Conservation (phyloP, 306 rosid genomes). For the Mimosa pudica region DNA sequence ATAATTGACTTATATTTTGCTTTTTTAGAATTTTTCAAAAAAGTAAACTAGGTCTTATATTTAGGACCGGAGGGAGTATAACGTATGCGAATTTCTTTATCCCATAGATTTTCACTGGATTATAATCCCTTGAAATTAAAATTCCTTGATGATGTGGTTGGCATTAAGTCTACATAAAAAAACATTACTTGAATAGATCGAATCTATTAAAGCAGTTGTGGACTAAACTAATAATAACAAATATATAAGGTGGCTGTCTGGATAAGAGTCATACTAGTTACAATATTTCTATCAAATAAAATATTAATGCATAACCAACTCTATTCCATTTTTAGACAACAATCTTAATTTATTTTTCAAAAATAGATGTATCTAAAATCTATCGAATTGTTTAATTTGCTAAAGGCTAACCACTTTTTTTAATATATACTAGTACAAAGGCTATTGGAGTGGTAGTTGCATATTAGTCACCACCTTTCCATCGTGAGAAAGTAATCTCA, state of each 20-base stretch:
- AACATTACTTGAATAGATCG: background rate
- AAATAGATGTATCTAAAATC: background rate
- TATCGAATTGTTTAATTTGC: background rate
- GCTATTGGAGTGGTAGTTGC: slow-evolving; percentile 22
- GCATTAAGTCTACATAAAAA: background rate
- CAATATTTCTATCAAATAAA: background rate
- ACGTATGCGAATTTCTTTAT: background rate
- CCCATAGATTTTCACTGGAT: background rate
- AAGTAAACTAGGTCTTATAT: too few relatives aligned
- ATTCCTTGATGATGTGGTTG: background rate
- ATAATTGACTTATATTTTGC: too few relatives aligned
- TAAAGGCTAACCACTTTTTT: slow-evolving; percentile 38
- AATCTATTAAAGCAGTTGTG: background rate
- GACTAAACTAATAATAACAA: background rate
- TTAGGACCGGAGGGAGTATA: too few relatives aligned
- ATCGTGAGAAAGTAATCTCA: slow-evolving; percentile 44
- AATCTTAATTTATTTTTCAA: background rate
- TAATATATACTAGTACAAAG: slow-evolving; percentile 13
- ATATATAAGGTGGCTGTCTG: background rate
- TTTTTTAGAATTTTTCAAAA: too few relatives aligned
- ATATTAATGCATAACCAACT: background rate
- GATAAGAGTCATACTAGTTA: background rate
- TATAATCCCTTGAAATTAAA: background rate
- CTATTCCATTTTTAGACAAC: background rate
- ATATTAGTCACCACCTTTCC: slow-evolving; percentile 41